Evolutionary conservation across 2,329 filamentous ascomycete genomes (phyloP), one percentile per base, ranked within the genome.

Genomic region (Cordyceps tenuipes): DNA sequence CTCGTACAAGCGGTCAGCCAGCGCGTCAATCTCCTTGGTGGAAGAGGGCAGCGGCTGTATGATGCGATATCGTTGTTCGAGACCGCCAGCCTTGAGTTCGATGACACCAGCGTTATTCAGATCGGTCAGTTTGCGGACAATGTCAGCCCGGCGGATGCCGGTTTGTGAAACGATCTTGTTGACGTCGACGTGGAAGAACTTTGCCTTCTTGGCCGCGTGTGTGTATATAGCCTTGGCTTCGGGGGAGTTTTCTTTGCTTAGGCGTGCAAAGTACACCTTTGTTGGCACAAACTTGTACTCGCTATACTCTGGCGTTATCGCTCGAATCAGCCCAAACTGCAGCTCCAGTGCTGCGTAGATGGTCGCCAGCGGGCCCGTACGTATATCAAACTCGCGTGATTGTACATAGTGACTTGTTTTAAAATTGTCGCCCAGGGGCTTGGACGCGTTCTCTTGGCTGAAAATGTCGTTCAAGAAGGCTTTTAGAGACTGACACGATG

Each of bases 311-410:
- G 78, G 82, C 0, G 78, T 86, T 19, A 77, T 79, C 17, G 79
- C 82, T 23, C 84, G 76, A 34, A 87, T 74, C 0, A 86, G 72
- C 0, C 73, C 73, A 62, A 83, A 85, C 3, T 77, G 79, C 5
- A 87, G 72, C 66, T 87, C 84, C 1, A 87, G 71, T n/a, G 81
- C 77, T 0, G 83, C 82, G 56, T 84, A 83, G 17, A 86, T 76
- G 55, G 82, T 79, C 44, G 72, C 71, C 6, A 86, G 70, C 0
- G 79, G 75, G 3, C 71, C 79, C 1, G 70, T 62, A 21, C 78
- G 76, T 59, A 87, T 82, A 64, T 87, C 84, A 60, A 77, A 80
- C 0, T 79, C 73, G 26, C 71, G 75, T 2, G 73, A 71, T 49
- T 85, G 78, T 0, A 72, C 64, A 12, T 74, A 71, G 13, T 79